Evolutionary conservation across 768 basidiomycete species (phyloP).

Genomic region (Sistotremastrum suecicum): DNA sequence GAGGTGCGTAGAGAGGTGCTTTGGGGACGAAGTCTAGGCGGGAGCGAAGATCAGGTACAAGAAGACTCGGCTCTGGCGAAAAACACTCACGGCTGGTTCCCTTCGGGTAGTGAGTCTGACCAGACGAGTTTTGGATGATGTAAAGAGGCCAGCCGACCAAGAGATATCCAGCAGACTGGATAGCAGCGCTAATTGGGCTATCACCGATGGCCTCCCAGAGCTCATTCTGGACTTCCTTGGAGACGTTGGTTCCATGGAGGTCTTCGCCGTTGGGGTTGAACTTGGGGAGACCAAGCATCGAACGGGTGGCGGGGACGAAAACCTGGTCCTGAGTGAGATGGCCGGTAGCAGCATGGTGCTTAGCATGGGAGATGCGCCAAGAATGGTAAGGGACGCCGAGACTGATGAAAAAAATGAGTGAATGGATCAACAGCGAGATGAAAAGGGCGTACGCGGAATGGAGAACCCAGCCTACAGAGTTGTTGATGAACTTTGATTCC

Average conservation of each 20-base stretch:
- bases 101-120: constrained; percentile 67
- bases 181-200: constrained; percentile 62
- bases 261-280: constrained; percentile 60
- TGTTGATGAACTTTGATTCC: constrained; percentile 81
- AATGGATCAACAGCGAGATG: constrained; percentile 1
- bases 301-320: constrained; percentile 85
- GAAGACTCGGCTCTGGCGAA: too few relatives aligned
- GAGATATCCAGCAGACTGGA: constrained; percentile 42
- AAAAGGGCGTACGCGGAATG: constrained; percentile 61
- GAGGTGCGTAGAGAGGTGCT: constrained; percentile 71
- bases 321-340: constrained; percentile 95
- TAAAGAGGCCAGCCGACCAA: constrained; percentile 81
- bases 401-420: constrained; percentile 21
- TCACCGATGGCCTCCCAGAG: constrained; percentile 83
- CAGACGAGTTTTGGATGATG: constrained; percentile 68
- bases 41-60: neutral
- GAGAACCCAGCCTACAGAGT: constrained; percentile 82
- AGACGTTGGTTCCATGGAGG: constrained; percentile 45
- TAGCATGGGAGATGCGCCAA: constrained; percentile 88
- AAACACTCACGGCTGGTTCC: constrained; percentile 60
- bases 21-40: constrained; percentile 58
- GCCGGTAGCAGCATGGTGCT: constrained; percentile 89
- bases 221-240: constrained; percentile 54
- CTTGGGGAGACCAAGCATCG: constrained; percentile 46
- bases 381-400: constrained; percentile 94